These are phyloP conservation scores for Vaccinium corymbosum DNA, from an alignment of 148 eudicot genomes.

Conservation along the genomic window DNA sequence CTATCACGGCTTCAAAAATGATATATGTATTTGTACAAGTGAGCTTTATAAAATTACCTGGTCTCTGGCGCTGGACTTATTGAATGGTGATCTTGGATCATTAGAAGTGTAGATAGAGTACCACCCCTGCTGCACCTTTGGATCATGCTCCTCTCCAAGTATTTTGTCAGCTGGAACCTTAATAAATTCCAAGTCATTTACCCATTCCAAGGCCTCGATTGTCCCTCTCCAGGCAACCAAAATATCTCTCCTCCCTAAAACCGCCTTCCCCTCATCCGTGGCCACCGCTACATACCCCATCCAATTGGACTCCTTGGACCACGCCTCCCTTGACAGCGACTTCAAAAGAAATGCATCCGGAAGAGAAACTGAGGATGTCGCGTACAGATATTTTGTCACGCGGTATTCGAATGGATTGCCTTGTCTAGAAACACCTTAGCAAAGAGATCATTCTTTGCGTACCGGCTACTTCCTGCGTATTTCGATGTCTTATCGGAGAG, in stretches of 20 bases:
- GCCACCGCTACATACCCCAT: conserved; percentile 76
- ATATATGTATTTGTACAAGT: not conserved
- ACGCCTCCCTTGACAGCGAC: conserved; percentile 61
- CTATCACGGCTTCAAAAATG: not conserved
- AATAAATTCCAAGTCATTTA: conserved; percentile 47
- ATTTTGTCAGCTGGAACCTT: not conserved
- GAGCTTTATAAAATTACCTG: not conserved
- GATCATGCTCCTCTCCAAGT: not conserved
- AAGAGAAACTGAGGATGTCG: conserved; percentile 47
- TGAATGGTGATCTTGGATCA: conserved; percentile 8
- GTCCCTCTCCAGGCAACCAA: conserved; percentile 72
- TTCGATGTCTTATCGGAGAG: conserved; percentile 41
- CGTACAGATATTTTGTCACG: conserved; percentile 60
- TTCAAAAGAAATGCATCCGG: conserved; percentile 55
- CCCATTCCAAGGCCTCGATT: conserved; percentile 52
- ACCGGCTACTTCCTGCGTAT: conserved; percentile 44
- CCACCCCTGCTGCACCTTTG: conserved; percentile 7
- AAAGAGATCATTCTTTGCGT: conserved; percentile 33
- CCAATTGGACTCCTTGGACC: conserved; percentile 69
- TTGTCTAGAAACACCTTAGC: conserved; percentile 31
- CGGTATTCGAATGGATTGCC: conserved; percentile 43
- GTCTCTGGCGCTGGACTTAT: not conserved
- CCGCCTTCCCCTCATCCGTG: conserved; percentile 39
- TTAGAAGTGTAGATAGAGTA: not conserved
- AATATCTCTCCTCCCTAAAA: conserved; percentile 60